Evolutionary conservation across 371 early-diverging fungal species (phyloP).

Genomic region (Mucor plumbeus): DNA sequence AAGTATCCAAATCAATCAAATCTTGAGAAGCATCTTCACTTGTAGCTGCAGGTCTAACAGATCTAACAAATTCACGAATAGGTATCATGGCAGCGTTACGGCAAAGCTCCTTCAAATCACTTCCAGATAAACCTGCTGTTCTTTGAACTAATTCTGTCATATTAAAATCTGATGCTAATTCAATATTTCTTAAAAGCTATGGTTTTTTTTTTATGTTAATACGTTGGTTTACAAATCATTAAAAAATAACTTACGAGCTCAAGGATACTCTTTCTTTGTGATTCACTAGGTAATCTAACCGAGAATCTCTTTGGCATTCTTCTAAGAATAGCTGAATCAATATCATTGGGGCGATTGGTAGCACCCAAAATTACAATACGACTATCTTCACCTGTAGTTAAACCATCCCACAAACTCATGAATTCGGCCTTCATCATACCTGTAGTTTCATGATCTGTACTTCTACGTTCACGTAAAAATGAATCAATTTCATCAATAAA

Average conservation of each 20-base stretch:
- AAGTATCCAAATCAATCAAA: conserved; percentile 40
- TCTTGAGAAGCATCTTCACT: conserved; percentile 41
- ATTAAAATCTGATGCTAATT: conserved; percentile 75
- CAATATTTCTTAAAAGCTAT: conserved; percentile 76
- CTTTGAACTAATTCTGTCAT: conserved; percentile 72
- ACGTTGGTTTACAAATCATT: background rate
- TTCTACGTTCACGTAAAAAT: conserved; percentile 90
- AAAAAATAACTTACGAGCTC: conserved; percentile 61
- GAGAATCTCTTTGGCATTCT: conserved; percentile 97
- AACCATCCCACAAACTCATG: conserved; percentile 98
- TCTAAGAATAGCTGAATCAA: conserved; percentile 94
- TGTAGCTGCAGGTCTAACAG: conserved; percentile 36
- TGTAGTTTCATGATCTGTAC: conserved; percentile 94
- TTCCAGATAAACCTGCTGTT: conserved; percentile 91
- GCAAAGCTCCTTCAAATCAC: conserved; percentile 96
- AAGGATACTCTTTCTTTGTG: conserved; percentile 91
- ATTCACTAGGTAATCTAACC: conserved; percentile 86
- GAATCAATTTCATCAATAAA: conserved; percentile 99
- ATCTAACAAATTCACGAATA: conserved; percentile 86
- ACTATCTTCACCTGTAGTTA: conserved; percentile 78
- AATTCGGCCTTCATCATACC: conserved; percentile 99
- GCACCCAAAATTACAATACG: conserved; percentile 92
- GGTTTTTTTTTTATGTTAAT: background rate
- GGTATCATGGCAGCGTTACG: conserved; percentile 96
- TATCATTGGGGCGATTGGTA: conserved; percentile 97